phyloP scores from a whole-genome alignment of 192 early-diverging fungal species.

The Coemansia javaensis region DNA sequence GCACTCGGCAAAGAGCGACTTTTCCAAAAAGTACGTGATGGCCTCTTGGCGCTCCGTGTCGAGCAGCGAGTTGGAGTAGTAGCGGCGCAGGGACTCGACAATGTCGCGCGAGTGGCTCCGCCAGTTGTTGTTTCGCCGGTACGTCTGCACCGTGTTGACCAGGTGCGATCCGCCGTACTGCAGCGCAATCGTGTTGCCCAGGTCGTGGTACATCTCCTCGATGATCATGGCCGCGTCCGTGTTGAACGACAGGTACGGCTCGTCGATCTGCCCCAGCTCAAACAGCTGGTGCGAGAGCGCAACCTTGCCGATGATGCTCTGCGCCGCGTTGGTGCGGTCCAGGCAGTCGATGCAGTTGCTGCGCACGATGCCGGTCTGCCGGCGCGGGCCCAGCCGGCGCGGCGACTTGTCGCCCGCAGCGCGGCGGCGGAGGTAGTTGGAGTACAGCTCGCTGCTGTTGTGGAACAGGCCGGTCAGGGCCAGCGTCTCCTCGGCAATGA shows the following conservation, averaged over 20 bases:
- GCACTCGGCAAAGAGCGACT: conserved; percentile 30
- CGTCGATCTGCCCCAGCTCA: conserved; percentile 77
- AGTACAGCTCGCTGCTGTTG: conserved; percentile 69
- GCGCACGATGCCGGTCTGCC: conserved; percentile 81
- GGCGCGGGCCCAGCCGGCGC: conserved; percentile 1
- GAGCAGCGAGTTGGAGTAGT: conserved; percentile 90
- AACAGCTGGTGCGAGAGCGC: conserved; percentile 89
- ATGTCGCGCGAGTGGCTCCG: conserved; percentile 93
- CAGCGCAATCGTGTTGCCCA: conserved; percentile 93
- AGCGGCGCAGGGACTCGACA: conserved; percentile 88
- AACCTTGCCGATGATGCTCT: conserved; percentile 91
- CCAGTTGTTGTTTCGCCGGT: conserved; percentile 91
- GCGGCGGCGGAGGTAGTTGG: conserved; percentile 25
- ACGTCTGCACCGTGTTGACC: conserved; percentile 98
- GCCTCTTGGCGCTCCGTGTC: conserved; percentile 97
- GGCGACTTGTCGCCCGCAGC: conserved; percentile 33
- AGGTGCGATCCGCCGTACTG: conserved; percentile 97
- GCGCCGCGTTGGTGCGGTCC: conserved; percentile 96
- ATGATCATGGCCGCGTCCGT: conserved; percentile 89
- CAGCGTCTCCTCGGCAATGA: conserved; percentile 81
- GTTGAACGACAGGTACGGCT: conserved; percentile 81
- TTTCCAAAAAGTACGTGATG: conserved; percentile 79
- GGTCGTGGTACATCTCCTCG: conserved; percentile 96
- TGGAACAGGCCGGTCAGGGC: conserved; percentile 88
- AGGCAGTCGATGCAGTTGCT: conserved; percentile 99